Base-by-base conservation (phyloP, 345 rosid species). In the Aquilaria sinensis region DNA sequence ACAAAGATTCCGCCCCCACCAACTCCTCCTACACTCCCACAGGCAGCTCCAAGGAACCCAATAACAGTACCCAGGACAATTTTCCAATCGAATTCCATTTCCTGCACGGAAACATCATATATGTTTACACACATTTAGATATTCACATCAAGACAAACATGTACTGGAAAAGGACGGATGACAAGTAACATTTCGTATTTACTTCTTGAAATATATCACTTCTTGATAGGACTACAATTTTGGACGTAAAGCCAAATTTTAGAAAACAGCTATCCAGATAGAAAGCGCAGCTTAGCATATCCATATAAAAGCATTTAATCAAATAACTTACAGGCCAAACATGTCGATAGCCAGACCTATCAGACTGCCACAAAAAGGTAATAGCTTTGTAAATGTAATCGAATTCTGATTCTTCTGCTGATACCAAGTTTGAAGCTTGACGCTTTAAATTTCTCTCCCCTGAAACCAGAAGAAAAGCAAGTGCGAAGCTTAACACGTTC, bases 1-100 rank as follows among this genome's bases (percentile, higher is more conserved):
- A 78, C 85, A 30, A 81, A 81, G 70, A 81, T 73, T 53, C 85
- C 80, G 1, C 85, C 85, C 0, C 86, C 83, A 8, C 86, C 79
- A 56, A 81, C 83, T 1, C 86, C 86, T 9, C 79, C 83, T 0
- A 78, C 83, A 51, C 83, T 81, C 53, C 86, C 86, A 57, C 74
- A 78, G 3, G 83, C 77, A 23, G 83, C 86, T 53, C 86, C 83
- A 5, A 67, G 64, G 77, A 81, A 78, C 16, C 81, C 86, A 64
- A 78, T 51, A 10, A 78, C 66, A 2, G 72, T 57, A 31, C 79
- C 86, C 58, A 78, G 45, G 2, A 81, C 48, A n/a, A 78, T 78
- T 65, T 58, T 57, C 86, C 83, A 81, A 6, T 69, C 78, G 56
- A 81, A 76, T 70, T 70, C 66, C 79, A 81, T 54, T 33, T 76